Evolutionary conservation across 495 filamentous ascomycete species (phyloP).

Genomic region (Hypoxylon lenormandii): DNA sequence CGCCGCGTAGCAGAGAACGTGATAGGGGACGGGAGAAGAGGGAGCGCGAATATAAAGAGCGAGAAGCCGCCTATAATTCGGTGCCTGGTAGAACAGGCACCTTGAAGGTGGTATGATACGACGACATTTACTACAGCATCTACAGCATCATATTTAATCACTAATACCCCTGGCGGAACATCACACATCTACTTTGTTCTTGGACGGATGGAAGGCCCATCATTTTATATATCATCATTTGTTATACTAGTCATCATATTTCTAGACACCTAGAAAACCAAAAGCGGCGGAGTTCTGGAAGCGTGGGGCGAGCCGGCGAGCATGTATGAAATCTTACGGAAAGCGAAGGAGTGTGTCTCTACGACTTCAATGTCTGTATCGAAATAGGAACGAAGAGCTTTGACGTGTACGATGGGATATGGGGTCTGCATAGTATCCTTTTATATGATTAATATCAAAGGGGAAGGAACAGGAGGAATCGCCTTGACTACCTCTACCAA

Average conservation of each 20-base stretch:
- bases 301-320: constrained; percentile 14
- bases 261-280: neutral
- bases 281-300: constrained; percentile 35
- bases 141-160: constrained; percentile 8
- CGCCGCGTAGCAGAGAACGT: constrained; percentile 27
- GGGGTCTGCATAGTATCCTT: neutral
- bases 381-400: neutral
- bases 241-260: constrained; percentile 18
- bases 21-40: constrained; percentile 29
- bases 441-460: constrained; percentile 1
- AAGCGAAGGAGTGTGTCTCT: constrained; percentile 7
- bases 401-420: constrained; percentile 2
- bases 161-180: constrained; percentile 11
- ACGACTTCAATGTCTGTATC: neutral
- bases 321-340: constrained; percentile 18
- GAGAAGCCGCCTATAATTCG: constrained; percentile 45
- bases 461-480: neutral
- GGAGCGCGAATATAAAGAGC: constrained; percentile 45
- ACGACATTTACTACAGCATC: neutral
- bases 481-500: neutral
- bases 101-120: constrained; percentile 47
- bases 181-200: constrained; percentile 19
- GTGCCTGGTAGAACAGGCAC: constrained; percentile 50
- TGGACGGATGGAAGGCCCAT: constrained; percentile 3
- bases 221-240: constrained; percentile 8